Conservation (phyloP, 805 yeast genomes). For the Starmerella kuoi region DNA sequence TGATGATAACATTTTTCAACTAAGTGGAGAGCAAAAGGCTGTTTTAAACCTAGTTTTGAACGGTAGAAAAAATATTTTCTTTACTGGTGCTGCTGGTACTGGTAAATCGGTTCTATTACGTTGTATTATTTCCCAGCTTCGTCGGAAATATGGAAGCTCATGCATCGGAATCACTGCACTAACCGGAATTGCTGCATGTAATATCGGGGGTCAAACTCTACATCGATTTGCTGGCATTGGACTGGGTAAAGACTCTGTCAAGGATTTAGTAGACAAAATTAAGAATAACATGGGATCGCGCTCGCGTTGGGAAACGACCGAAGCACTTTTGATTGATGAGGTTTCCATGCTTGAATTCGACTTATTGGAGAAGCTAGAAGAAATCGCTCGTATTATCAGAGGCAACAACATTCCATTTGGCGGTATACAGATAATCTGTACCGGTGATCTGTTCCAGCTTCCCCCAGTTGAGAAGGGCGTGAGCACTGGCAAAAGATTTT, state of each 20-base stretch:
- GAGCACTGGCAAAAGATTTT: slow-evolving; percentile 35
- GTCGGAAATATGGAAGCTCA: slow-evolving; percentile 33
- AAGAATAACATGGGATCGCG: slow-evolving; percentile 34
- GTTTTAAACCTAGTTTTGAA: slow-evolving; percentile 52
- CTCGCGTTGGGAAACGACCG: slow-evolving; percentile 52
- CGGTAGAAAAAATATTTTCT: slow-evolving; percentile 58
- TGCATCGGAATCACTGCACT: slow-evolving; percentile 67
- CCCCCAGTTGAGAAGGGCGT: slow-evolving; percentile 60
- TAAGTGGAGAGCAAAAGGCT: slow-evolving; percentile 38
- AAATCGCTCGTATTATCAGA: slow-evolving; percentile 48
- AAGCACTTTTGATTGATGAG: slow-evolving; percentile 78
- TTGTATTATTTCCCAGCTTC: slow-evolving; percentile 47
- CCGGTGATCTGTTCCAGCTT: slow-evolving; percentile 94
- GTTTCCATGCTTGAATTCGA: slow-evolving; percentile 84
- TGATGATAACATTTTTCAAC: slow-evolving; percentile 15
- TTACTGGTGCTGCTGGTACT: slow-evolving; percentile 97
- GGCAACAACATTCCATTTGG: slow-evolving; percentile 61
- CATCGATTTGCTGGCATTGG: slow-evolving; percentile 84
- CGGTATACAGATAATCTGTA: slow-evolving; percentile 76
- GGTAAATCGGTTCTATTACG: slow-evolving; percentile 86
- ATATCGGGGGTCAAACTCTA: slow-evolving; percentile 81
- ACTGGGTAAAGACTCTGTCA: slow-evolving; percentile 45
- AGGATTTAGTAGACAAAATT: slow-evolving; percentile 38
- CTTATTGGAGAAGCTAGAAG: slow-evolving; percentile 62
- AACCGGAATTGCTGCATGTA: slow-evolving; percentile 91